These are phyloP conservation scores for Naganishia liquefaciens DNA, from an alignment of 1,284 basidiomycete genomes.

Conservation along the genomic window DNA sequence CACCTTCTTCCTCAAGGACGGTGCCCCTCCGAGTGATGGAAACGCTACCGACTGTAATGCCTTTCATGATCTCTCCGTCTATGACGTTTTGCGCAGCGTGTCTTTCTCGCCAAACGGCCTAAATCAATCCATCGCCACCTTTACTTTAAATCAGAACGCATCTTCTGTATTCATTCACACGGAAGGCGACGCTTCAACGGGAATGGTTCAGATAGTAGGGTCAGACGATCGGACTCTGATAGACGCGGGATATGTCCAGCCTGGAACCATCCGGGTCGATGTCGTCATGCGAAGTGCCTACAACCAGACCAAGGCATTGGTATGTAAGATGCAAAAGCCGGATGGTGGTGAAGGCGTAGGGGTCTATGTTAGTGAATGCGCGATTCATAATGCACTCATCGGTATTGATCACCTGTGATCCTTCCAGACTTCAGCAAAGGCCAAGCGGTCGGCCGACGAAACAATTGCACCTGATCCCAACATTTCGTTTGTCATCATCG, in stretches of 20 bases:
- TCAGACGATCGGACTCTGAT: constrained; percentile 40
- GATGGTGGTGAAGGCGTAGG: constrained; percentile 47
- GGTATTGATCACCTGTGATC: not conserved
- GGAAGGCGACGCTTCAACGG: constrained; percentile 46
- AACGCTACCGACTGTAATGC: constrained; percentile 43
- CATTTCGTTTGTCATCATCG: constrained; percentile 33
- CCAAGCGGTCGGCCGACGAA: constrained; percentile 27
- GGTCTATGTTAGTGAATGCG: constrained; percentile 46
- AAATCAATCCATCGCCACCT: constrained; percentile 36
- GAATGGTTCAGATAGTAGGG: constrained; percentile 50
- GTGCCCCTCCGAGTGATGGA: constrained; percentile 45
- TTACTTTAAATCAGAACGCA: constrained; percentile 33
- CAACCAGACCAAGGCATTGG: constrained; percentile 38
- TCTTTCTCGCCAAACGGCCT: constrained; percentile 42
- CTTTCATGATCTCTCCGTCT: constrained; percentile 33
- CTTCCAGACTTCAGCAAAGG: constrained; percentile 13
- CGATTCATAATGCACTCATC: not conserved
- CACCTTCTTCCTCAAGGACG: constrained; percentile 34
- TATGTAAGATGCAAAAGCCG: constrained; percentile 44
- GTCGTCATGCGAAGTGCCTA: constrained; percentile 40
- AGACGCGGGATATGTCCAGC: constrained; percentile 37
- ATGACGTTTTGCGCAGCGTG: constrained; percentile 34
- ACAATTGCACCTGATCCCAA: constrained; percentile 32
- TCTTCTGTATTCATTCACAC: constrained; percentile 43
- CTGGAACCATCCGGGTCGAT: constrained; percentile 46